phyloP scores from a whole-genome alignment of 495 filamentous ascomycete genomes.

The Lasiosphaeriaceae sp. region DNA sequence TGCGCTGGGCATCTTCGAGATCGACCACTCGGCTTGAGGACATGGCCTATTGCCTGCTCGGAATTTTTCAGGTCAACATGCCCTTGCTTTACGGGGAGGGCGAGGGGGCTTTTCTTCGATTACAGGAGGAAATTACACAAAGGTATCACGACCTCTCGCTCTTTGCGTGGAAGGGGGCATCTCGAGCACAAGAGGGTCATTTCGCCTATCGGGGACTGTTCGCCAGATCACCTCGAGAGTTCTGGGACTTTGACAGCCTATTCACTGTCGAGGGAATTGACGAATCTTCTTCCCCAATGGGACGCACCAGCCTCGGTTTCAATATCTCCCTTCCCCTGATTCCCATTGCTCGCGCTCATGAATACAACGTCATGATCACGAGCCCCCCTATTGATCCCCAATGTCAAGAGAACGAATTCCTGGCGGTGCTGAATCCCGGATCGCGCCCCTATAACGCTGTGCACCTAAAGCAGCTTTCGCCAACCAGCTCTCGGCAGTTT shows the following conservation, averaged over 20 bases:
- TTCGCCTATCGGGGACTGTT: neutral
- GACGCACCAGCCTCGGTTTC: slow-evolving; percentile 1
- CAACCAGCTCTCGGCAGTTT: neutral
- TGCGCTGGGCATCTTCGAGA: slow-evolving; percentile 13
- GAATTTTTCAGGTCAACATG: slow-evolving; percentile 14
- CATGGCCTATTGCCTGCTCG: slow-evolving; percentile 15
- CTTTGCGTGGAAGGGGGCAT: slow-evolving; percentile 11
- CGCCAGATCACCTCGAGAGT: neutral
- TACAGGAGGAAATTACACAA: slow-evolving; percentile 14
- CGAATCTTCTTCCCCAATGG: neutral
- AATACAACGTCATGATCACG: neutral
- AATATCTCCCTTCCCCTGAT: neutral
- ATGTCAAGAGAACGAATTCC: neutral
- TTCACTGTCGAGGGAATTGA: neutral
- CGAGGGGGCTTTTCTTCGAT: slow-evolving; percentile 10
- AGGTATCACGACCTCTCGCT: slow-evolving; percentile 2
- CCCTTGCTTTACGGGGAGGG: slow-evolving; percentile 15
- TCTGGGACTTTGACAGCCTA: neutral
- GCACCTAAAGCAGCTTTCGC: neutral
- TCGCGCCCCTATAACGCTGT: neutral
- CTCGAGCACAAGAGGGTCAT: neutral
- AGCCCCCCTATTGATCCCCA: too few relatives aligned
- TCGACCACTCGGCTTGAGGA: slow-evolving; percentile 13
- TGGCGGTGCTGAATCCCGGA: neutral
- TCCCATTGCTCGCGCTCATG: neutral